Evolutionary conservation across 176 grass and related monocot genomes (phyloP).

Genomic region (Zizania latifolia): DNA sequence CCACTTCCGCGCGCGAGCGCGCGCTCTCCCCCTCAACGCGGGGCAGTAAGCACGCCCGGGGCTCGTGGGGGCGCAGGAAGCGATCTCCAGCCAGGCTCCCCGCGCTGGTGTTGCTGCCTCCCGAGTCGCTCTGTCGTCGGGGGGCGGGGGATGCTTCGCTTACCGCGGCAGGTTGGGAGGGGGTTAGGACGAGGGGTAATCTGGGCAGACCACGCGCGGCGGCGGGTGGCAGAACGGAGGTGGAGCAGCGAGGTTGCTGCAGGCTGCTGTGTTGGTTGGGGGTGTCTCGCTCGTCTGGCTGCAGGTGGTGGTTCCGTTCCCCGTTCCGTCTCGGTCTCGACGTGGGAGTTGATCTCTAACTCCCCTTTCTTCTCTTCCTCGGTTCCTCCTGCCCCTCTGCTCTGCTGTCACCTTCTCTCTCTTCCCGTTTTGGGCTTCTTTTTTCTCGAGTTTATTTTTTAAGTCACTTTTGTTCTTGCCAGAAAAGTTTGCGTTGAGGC

Average conservation of each 20-base stretch:
- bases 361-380: no score
- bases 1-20: background rate
- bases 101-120: slow-evolving; percentile 5
- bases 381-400: no score
- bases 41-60: background rate
- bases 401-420: no score
- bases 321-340: no score
- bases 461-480: no score
- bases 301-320: no score
- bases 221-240: background rate
- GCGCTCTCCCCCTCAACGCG: background rate
- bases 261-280: slow-evolving; percentile 32
- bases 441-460: no score
- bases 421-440: no score
- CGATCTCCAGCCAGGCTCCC: slow-evolving; percentile 29
- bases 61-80: background rate
- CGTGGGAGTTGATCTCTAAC: no score
- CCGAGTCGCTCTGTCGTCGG: background rate
- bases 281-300: background rate
- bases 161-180: background rate
- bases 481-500: no score
- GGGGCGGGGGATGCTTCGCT: background rate
- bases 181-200: background rate
- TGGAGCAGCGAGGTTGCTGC: slow-evolving; percentile 30
- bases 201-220: background rate